phyloP scores from a whole-genome alignment of 2,329 filamentous ascomycete species.

The Diaporthe amygdali region DNA sequence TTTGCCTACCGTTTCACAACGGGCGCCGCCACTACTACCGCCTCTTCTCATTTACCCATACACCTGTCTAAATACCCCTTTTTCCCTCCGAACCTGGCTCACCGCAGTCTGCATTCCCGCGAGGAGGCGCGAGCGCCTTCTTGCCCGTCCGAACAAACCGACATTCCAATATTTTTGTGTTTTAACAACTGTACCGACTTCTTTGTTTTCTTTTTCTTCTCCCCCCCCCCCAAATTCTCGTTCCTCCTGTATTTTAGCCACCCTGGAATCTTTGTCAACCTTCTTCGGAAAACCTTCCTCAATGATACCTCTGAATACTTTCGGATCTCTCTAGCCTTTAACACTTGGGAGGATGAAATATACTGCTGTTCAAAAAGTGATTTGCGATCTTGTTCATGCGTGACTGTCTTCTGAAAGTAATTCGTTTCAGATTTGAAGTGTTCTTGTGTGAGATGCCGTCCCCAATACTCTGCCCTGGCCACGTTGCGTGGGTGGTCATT shows the following conservation, averaged over 20 bases:
- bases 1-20: too few species aligned
- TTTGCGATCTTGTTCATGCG: not conserved
- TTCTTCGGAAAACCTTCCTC: not conserved
- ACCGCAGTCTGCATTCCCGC: not conserved
- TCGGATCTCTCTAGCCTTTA: slow-evolving; percentile 10
- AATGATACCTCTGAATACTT: slow-evolving; percentile 27
- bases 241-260: not conserved
- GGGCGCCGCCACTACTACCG: not conserved
- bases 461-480: not conserved
- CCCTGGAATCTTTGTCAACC: not conserved
- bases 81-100: too few species aligned
- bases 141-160: not conserved
- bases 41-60: not conserved
- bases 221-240: not conserved
- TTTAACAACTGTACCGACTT: not conserved
- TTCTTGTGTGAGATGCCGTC: not conserved
- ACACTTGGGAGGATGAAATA: not conserved
- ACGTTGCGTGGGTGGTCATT: too few species aligned
- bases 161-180: not conserved
- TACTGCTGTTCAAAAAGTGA: slow-evolving; percentile 5
- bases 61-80: too few species aligned
- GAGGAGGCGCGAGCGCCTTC: not conserved
- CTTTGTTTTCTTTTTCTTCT: not conserved
- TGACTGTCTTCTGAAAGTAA: not conserved
- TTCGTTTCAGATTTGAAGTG: not conserved